Conservation (phyloP, 768 basidiomycete genomes). For the Amanita brunnescens region DNA sequence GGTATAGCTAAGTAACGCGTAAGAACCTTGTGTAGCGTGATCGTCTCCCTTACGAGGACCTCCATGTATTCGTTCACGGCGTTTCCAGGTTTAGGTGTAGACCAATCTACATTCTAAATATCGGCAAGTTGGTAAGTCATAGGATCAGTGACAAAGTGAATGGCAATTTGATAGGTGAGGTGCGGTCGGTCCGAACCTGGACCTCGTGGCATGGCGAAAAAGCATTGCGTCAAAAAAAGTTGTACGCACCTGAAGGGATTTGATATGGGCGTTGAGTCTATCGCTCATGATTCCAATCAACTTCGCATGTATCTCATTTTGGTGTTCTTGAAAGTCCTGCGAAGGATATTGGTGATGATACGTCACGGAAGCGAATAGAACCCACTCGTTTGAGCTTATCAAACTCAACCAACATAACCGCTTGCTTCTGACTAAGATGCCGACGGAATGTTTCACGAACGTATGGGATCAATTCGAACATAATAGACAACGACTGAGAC, state of each 20-base stretch:
- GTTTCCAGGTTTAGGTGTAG: conserved; percentile 45
- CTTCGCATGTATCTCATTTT: conserved; percentile 97
- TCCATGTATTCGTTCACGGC: conserved; percentile 88
- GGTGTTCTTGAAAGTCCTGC: conserved; percentile 97
- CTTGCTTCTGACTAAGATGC: conserved; percentile 90
- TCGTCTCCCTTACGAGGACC: conserved; percentile 87
- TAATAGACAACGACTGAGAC: conserved; percentile 90
- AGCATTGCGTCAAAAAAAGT: background rate
- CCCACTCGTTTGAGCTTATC: conserved; percentile 94
- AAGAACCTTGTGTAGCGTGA: conserved; percentile 91
- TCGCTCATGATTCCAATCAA: conserved; percentile 98
- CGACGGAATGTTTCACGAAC: conserved; percentile 91
- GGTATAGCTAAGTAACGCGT: conserved; percentile 77
- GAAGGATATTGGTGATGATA: conserved; percentile 4
- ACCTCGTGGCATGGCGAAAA: background rate
- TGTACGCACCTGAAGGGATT: conserved; percentile 58
- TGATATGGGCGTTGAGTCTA: conserved; percentile 78
- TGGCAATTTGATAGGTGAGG: background rate
- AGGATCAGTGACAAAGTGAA: background rate
- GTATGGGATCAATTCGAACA: conserved; percentile 91
- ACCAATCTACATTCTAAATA: conserved; percentile 87
- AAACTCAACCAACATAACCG: conserved; percentile 95
- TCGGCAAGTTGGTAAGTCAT: conserved; percentile 7
- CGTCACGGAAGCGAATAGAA: conserved; percentile 12
- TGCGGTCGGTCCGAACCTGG: background rate